A percentile compares a stretch with the other conserved stretches of the same genome.
These are phyloP conservation scores for Globisporangium splendens DNA, from an alignment of 352 stramenopile species.

Conservation along the genomic window DNA sequence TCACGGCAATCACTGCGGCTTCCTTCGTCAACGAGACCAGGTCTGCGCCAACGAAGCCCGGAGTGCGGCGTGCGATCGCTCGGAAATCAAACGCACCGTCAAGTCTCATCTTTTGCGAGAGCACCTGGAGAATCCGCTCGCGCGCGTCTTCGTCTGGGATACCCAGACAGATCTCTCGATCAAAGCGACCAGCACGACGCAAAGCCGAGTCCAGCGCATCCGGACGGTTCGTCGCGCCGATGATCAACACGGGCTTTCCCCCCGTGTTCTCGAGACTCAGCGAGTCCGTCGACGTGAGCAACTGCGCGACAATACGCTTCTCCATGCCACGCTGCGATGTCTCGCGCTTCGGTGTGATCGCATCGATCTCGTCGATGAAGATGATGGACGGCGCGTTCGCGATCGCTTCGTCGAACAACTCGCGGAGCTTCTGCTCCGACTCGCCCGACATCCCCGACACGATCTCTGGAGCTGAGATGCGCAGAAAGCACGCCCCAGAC, in stretches of 20 bases:
- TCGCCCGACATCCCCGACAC: slow-evolving; percentile 93
- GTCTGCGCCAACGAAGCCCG: slow-evolving; percentile 98
- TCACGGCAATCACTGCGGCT: slow-evolving; percentile 96
- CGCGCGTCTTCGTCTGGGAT: slow-evolving; percentile 95
- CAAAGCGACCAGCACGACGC: slow-evolving; percentile 95
- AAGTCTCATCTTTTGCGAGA: slow-evolving; percentile 94
- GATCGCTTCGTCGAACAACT: slow-evolving; percentile 95
- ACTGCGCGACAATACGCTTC: slow-evolving; percentile 96
- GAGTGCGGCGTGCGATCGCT: slow-evolving; percentile 89
- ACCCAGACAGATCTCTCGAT: slow-evolving; percentile 97
- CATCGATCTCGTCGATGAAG: slow-evolving; percentile 98
- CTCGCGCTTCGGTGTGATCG: slow-evolving; percentile 94
- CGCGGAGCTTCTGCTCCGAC: slow-evolving; percentile 83
- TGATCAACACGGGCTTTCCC: slow-evolving; percentile 93
- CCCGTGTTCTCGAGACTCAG: slow-evolving; percentile 87
- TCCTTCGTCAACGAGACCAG: slow-evolving; percentile 97
- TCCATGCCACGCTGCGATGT: slow-evolving; percentile 93
- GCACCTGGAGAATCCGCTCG: slow-evolving; percentile 92
- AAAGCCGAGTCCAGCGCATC: slow-evolving; percentile 97
- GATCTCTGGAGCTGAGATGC: slow-evolving; percentile 89
- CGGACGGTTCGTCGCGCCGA: slow-evolving; percentile 96
- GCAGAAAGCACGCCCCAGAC: slow-evolving; percentile 87
- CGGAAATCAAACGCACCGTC: slow-evolving; percentile 93
- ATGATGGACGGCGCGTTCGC: slow-evolving; percentile 94
- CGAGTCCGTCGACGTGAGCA: slow-evolving; percentile 92